These are phyloP conservation scores for Pisolithus microcarpus DNA, from an alignment of 768 basidiomycete species.

Conservation along the genomic window DNA sequence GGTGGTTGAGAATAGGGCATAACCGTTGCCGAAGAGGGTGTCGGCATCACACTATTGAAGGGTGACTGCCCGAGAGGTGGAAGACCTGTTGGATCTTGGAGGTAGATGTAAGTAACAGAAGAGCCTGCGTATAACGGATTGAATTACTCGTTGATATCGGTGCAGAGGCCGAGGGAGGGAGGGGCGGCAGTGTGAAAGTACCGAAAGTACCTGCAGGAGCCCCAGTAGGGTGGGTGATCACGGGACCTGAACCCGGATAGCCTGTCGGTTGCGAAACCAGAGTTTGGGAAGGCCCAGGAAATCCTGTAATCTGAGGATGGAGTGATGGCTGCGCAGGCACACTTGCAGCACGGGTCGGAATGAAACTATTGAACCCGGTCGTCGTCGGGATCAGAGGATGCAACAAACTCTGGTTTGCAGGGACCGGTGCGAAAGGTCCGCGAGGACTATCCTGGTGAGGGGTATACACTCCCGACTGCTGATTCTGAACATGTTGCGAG, in stretches of 20 bases:
- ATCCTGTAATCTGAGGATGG: conserved; percentile 46
- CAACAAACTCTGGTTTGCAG: conserved; percentile 76
- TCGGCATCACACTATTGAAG: conserved; percentile 36
- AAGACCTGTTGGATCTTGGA: conserved; percentile 44
- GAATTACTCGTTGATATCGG: conserved; percentile 36
- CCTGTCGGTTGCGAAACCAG: conserved; percentile 21
- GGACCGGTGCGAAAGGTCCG: conserved; percentile 86
- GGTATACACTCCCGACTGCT: conserved; percentile 41
- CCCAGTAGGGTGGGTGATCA: conserved; percentile 32
- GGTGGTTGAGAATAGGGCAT: conserved; percentile 29
- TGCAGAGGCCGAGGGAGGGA: conserved; percentile 19
- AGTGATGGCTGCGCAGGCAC: conserved; percentile 35
- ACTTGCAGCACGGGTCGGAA: conserved; percentile 63
- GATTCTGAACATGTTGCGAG: conserved; percentile 57
- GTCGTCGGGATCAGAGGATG: conserved; percentile 84
- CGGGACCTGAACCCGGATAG: conserved; percentile 14
- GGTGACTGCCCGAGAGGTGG: conserved; percentile 39
- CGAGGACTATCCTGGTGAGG: conserved; percentile 56
- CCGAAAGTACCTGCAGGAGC: conserved; percentile 19
- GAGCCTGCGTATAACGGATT: not conserved
- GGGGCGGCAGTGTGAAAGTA: conserved; percentile 22
- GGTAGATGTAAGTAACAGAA: conserved; percentile 6
- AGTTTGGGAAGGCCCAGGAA: conserved; percentile 31
- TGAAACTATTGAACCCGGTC: conserved; percentile 77
- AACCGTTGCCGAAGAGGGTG: conserved; percentile 43